These are phyloP conservation scores for Tothia fuscella DNA, from an alignment of 2,329 filamentous ascomycete species.

Conservation along the genomic window DNA sequence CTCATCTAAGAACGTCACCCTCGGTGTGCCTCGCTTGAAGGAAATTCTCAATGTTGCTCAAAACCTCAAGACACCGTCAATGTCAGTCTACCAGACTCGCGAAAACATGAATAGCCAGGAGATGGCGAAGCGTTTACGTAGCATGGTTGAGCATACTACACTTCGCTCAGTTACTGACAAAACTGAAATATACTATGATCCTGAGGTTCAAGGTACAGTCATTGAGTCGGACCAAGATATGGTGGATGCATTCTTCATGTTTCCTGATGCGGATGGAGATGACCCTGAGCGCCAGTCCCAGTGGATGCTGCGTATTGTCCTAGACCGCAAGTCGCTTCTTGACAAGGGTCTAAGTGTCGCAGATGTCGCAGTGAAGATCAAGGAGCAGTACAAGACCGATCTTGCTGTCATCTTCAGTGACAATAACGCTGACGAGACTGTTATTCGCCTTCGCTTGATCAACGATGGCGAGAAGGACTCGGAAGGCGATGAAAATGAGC, in stretches of 20 bases:
- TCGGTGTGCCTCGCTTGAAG: conserved; percentile 97
- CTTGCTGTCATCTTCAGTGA: conserved; percentile 93
- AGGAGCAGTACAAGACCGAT: conserved; percentile 74
- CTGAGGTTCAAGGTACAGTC: conserved; percentile 71
- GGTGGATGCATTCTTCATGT: conserved; percentile 93
- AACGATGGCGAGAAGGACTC: conserved; percentile 44
- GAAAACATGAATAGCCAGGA: conserved; percentile 55
- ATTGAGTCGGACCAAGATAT: conserved; percentile 85
- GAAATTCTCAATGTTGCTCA: conserved; percentile 97
- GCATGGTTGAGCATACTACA: conserved; percentile 86
- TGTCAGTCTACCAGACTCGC: conserved; percentile 76
- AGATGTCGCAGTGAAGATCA: conserved; percentile 81
- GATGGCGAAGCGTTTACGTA: conserved; percentile 73
- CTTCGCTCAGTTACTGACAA: conserved; percentile 81
- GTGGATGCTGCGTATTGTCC: conserved; percentile 87
- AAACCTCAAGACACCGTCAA: conserved; percentile 97
- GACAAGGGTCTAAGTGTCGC: conserved; percentile 89
- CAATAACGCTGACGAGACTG: conserved; percentile 90
- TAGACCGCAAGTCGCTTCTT: conserved; percentile 87
- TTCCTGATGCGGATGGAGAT: conserved; percentile 68
- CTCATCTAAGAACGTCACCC: conserved; percentile 97
- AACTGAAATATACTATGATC: conserved; percentile 96
- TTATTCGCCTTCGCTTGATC: conserved; percentile 83
- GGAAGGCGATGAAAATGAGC: conserved; percentile 64
- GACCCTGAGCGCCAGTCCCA: conserved; percentile 61